Conservation (phyloP, 164 flowering plant species). For the Annona cherimola region DNA sequence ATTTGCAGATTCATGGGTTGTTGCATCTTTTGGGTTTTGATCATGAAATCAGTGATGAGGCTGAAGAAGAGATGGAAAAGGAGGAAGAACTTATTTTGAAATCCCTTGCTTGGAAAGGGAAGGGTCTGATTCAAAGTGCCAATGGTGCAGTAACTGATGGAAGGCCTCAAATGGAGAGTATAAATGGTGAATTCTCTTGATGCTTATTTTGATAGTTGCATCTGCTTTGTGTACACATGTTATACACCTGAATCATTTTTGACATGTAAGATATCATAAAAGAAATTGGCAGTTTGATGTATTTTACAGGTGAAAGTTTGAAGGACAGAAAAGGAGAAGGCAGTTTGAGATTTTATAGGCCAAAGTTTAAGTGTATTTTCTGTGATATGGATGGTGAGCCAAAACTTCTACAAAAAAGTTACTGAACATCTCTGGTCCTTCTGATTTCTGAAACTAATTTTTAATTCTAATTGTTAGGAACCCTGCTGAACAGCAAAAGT, state of each 20-base stretch:
- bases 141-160: slow-evolving; percentile 44
- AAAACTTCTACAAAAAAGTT: neutral
- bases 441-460: slow-evolving; percentile 5
- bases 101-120: slow-evolving; percentile 89
- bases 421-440: neutral
- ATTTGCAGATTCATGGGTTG: slow-evolving; percentile 78
- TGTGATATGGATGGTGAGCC: slow-evolving; percentile 98
- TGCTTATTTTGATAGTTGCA: slow-evolving; percentile 2
- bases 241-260: neutral
- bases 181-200: slow-evolving; percentile 45
- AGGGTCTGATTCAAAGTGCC: slow-evolving; percentile 84
- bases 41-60: slow-evolving; percentile 92
- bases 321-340: slow-evolving; percentile 85
- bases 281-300: slow-evolving; percentile 25
- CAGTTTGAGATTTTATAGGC: slow-evolving; percentile 74
- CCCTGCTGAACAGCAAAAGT: slow-evolving; percentile 86
- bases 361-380: slow-evolving; percentile 82
- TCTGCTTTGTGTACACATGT: neutral
- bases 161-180: slow-evolving; percentile 24
- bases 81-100: slow-evolving; percentile 74
- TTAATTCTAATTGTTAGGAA: slow-evolving; percentile 46
- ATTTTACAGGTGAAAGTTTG: slow-evolving; percentile 36
- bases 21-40: slow-evolving; percentile 92
- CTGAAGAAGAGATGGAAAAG: slow-evolving; percentile 87
- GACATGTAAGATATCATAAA: slow-evolving; percentile 7